phyloP scores from a whole-genome alignment of 2,329 filamentous ascomycete genomes.

The Sporothrix dimorphospora region DNA sequence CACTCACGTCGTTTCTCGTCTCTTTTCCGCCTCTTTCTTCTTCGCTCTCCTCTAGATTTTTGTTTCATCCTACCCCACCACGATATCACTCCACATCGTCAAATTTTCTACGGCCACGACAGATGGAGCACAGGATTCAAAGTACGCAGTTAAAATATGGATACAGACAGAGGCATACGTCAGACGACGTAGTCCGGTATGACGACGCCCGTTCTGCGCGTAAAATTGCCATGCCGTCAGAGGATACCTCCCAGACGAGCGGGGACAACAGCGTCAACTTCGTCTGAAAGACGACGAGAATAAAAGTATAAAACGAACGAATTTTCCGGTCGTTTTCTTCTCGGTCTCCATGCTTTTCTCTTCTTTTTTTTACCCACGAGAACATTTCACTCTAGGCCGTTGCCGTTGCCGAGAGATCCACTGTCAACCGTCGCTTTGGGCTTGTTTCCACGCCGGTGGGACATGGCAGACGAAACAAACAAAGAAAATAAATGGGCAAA shows the following conservation, averaged over 20 bases:
- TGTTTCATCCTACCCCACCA: not conserved
- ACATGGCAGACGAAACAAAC: not conserved
- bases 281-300: not conserved
- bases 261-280: not conserved
- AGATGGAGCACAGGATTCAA: constrained; percentile 4
- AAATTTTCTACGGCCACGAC: not conserved
- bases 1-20: not conserved
- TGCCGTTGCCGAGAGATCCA: not conserved
- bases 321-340: not conserved
- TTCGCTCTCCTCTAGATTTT: not conserved
- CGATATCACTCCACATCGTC: constrained; percentile 3
- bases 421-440: not conserved
- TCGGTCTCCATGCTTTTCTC: too few relatives aligned
- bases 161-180: not conserved
- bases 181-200: not conserved
- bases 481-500: not conserved
- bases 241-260: not conserved
- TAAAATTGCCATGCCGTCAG: not conserved
- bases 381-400: too few relatives aligned
- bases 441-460: not conserved
- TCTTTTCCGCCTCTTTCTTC: not conserved
- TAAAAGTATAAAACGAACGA: not conserved
- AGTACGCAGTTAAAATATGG: not conserved
- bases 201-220: not conserved
- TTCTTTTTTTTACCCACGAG: too few relatives aligned